phyloP scores from a whole-genome alignment of 768 basidiomycete species.

The Phlebiopsis gigantea region DNA sequence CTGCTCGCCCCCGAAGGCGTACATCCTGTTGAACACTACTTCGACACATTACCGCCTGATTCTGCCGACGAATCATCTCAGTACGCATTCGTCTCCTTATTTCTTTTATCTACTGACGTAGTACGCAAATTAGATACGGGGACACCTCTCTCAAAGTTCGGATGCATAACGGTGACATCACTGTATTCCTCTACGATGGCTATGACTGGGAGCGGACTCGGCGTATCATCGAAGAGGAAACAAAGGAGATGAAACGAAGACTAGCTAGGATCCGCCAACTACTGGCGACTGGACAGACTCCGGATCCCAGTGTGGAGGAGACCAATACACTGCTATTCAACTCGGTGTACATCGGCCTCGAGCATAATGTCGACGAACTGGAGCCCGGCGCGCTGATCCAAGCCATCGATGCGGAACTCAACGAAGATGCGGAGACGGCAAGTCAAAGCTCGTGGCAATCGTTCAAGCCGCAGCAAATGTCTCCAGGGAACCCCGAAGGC shows the following conservation, averaged over 20 bases:
- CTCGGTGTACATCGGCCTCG: conserved; percentile 90
- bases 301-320: conserved; percentile 68
- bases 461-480: conserved; percentile 45
- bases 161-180: conserved; percentile 56
- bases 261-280: conserved; percentile 89
- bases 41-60: conserved; percentile 59
- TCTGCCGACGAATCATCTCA: conserved; percentile 35
- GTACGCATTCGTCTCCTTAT: conserved; percentile 32
- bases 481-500: conserved; percentile 35
- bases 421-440: conserved; percentile 66
- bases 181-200: conserved; percentile 81
- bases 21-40: conserved; percentile 69
- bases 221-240: conserved; percentile 79
- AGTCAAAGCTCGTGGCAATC: conserved; percentile 92
- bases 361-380: conserved; percentile 65
- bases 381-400: conserved; percentile 78
- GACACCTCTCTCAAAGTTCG: conserved; percentile 49
- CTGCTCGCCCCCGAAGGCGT: conserved; percentile 63
- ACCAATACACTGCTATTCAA: conserved; percentile 84
- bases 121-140: conserved; percentile 29
- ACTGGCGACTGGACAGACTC: conserved; percentile 82
- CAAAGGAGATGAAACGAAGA: conserved; percentile 80
- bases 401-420: conserved; percentile 89
- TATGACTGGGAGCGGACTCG: conserved; percentile 92
- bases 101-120: conserved; percentile 7